Evolutionary conservation across 2,329 filamentous ascomycete species (phyloP).

Genomic region (Aspergillus clavatus): DNA sequence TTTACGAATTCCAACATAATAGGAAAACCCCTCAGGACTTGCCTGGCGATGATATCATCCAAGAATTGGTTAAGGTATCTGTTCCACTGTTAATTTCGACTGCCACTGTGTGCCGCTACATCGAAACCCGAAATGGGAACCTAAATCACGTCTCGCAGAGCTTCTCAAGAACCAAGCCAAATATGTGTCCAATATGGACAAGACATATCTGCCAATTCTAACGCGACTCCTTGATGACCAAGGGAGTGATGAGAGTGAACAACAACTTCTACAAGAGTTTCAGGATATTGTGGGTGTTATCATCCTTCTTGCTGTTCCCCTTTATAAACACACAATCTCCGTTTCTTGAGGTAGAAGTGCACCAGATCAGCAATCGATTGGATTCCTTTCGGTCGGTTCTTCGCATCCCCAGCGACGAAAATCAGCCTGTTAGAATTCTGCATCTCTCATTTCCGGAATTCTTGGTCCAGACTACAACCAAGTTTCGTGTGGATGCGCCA

Average conservation of each 20-base stretch:
- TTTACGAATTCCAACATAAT: conserved; percentile 13
- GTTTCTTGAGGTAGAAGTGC: conserved; percentile 8
- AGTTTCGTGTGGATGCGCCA: conserved; percentile 29
- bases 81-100: conserved; percentile 17
- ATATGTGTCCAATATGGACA: conserved; percentile 19
- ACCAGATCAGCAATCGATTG: conserved; percentile 10
- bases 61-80: conserved; percentile 8
- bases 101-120: conserved; percentile 12
- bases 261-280: conserved; percentile 13
- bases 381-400: conserved; percentile 20
- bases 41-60: conserved; percentile 6
- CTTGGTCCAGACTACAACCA: conserved; percentile 15
- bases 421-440: conserved; percentile 17
- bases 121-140: conserved; percentile 12
- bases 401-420: conserved; percentile 9
- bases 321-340: conserved; percentile 12
- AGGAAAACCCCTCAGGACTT: conserved; percentile 9
- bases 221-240: conserved; percentile 12
- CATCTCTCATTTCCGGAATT: conserved; percentile 32
- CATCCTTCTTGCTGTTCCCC: conserved; percentile 17
- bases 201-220: conserved; percentile 21
- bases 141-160: conserved; percentile 3
- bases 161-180: conserved; percentile 13
- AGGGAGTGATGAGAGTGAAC: conserved; percentile 9
- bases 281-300: conserved; percentile 18